Evolutionary conservation across 192 early-diverging fungal species (phyloP), one percentile per base, ranked within the genome.

Genomic region (Mortierella hygrophila): DNA sequence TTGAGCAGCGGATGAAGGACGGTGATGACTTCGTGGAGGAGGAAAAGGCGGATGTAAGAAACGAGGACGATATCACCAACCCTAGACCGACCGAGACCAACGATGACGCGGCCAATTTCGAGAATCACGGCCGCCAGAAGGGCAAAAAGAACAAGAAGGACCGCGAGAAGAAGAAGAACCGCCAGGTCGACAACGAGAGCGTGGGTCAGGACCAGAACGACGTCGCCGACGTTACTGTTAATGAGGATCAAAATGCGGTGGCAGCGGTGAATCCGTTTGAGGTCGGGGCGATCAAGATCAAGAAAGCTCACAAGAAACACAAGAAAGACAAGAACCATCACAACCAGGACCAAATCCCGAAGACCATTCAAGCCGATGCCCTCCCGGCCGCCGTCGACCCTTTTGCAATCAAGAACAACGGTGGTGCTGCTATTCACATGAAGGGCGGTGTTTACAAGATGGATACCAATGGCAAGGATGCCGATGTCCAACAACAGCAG

Each of bases 121-220:
- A 78, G 38, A 35, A 83, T 15, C 73, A 80, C 20, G 81, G 80
- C 23, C 70, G 69, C 60, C 49, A 82, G 74, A 81, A 54, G 55
- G 23, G 18, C 60, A 68, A 40, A 4, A 76, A 76, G 26, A 68
- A 78, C 8, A 42, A 81, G 40, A 40, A 78, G 52, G 68, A 47
- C 3, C 38, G 29, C 41, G 37, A 73, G 18, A 40, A 73, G 26
- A 65, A 73, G 11, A 35, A 72, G 38, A 44, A 38, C 3, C 23
- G 73, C 10, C 11, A 49, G 37, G 16, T 37, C 70, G 32, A 68
- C 1, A 18, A 35, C 0, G 71, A 38, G 7, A 18, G 44, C 16
- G 35, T 35, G 21, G 37, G 32, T 26, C 42, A 35, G 13, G 37
- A 40, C 40, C 44, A 72, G 47, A 78, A 49, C 16, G 0, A 0